phyloP scores from a whole-genome alignment of 2,329 filamentous ascomycete genomes.

The Eutypa lata region DNA sequence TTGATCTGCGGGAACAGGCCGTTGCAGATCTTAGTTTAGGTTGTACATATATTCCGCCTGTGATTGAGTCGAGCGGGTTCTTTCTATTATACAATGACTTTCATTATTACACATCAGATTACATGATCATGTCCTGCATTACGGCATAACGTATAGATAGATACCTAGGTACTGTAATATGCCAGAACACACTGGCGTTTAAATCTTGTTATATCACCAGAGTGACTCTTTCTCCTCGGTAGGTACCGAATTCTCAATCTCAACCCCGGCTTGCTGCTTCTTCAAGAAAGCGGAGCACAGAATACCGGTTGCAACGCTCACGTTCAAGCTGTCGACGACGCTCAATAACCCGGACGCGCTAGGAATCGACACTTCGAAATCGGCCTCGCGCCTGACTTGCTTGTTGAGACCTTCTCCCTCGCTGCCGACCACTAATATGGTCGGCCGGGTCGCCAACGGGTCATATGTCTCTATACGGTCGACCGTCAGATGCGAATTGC shows the following conservation, averaged over 20 bases:
- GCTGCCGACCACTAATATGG: slow-evolving; percentile 77
- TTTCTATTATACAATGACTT: no score
- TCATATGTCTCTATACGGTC: slow-evolving; percentile 46
- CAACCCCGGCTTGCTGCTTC: slow-evolving; percentile 24
- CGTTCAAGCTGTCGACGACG: slow-evolving; percentile 86
- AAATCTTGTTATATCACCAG: slow-evolving; percentile 14
- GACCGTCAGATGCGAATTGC: slow-evolving; percentile 44
- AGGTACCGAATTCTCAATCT: slow-evolving; percentile 15
- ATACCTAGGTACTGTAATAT: no score
- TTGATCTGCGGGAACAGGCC: not conserved
- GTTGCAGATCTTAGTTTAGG: not conserved
- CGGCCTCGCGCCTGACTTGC: slow-evolving; percentile 61
- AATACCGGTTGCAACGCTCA: slow-evolving; percentile 81
- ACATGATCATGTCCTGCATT: no score
- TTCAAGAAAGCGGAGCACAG: slow-evolving; percentile 68
- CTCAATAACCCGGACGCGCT: slow-evolving; percentile 45
- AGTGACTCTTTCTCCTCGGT: slow-evolving; percentile 13
- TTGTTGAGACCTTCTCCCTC: slow-evolving; percentile 73
- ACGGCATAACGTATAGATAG: no score
- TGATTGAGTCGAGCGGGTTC: no score
- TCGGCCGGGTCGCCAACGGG: slow-evolving; percentile 60
- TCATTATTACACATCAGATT: no score
- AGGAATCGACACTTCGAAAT: slow-evolving; percentile 65
- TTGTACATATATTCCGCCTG: no score
- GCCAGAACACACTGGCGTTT: no score